These are phyloP conservation scores for Protoeuglena noctilucae DNA, from an alignment of 139 green algal genomes.

Conservation along the genomic window DNA sequence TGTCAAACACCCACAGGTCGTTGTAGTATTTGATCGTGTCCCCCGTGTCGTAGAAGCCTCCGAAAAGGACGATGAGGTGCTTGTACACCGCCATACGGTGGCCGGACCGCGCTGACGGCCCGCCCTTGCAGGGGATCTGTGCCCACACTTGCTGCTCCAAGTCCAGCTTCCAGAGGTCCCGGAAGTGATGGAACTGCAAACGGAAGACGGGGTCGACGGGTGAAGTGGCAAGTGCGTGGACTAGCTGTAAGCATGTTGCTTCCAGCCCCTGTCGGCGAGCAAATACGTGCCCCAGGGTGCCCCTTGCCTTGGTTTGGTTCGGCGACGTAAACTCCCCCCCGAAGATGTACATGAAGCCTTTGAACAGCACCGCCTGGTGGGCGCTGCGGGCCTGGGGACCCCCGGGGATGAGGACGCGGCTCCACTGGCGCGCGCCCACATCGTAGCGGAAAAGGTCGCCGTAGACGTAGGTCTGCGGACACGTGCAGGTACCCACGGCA, in stretches of 20 bases:
- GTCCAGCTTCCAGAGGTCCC: slow-evolving; percentile 86
- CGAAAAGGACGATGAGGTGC: slow-evolving; percentile 68
- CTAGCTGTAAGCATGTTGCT: background rate
- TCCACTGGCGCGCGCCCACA: slow-evolving; percentile 51
- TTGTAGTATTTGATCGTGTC: slow-evolving; percentile 73
- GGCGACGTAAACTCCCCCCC: slow-evolving; percentile 87
- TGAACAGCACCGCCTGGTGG: slow-evolving; percentile 67
- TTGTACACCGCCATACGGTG: slow-evolving; percentile 74
- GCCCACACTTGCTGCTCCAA: slow-evolving; percentile 77
- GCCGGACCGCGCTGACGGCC: slow-evolving; percentile 60
- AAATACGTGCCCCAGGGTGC: background rate
- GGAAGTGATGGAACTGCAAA: slow-evolving; percentile 1
- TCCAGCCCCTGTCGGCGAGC: background rate
- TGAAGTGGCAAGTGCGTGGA: background rate
- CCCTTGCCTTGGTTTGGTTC: slow-evolving; percentile 27
- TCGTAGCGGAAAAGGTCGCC: slow-evolving; percentile 76
- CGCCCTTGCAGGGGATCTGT: slow-evolving; percentile 52
- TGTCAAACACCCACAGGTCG: slow-evolving; percentile 71
- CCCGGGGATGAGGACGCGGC: slow-evolving; percentile 40
- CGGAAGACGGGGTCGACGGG: background rate
- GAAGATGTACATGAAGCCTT: slow-evolving; percentile 74
- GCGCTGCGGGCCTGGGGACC: slow-evolving; percentile 49
- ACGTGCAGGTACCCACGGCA: too few relatives aligned
- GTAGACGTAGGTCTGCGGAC: too few relatives aligned
- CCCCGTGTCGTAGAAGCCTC: slow-evolving; percentile 86